Evolutionary conservation across 2,329 filamentous ascomycete genomes (phyloP).

Genomic region (Calonectria honghensis): DNA sequence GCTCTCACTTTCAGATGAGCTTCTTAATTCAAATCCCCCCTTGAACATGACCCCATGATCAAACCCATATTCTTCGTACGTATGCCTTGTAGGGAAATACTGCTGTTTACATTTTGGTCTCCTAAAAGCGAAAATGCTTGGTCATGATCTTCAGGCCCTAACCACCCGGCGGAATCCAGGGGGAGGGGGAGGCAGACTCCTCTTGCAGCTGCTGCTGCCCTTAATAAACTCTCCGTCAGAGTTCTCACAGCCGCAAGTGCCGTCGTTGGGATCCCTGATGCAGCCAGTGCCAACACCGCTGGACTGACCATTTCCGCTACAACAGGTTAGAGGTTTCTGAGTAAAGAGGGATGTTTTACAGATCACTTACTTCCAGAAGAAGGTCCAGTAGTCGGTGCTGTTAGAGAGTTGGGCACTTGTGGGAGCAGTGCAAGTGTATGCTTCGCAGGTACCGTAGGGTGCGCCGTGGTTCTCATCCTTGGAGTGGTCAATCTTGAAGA

Average conservation of each 20-base stretch:
- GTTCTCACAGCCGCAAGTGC: slow-evolving; percentile 52
- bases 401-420: slow-evolving; percentile 36
- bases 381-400: slow-evolving; percentile 51
- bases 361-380: slow-evolving; percentile 52
- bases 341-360: no score
- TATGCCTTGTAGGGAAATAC: background rate
- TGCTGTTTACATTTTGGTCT: background rate
- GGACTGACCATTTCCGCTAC: slow-evolving; percentile 47
- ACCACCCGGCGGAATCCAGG: background rate
- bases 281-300: slow-evolving; percentile 52
- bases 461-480: slow-evolving; percentile 52
- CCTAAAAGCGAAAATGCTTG: background rate
- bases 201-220: slow-evolving; percentile 44
- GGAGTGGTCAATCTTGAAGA: slow-evolving; percentile 53
- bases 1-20: background rate
- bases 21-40: background rate
- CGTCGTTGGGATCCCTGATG: slow-evolving; percentile 50
- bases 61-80: background rate
- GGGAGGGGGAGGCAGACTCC: background rate
- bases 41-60: background rate
- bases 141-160: background rate
- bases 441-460: slow-evolving; percentile 50
- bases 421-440: slow-evolving; percentile 49
- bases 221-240: slow-evolving; percentile 49
- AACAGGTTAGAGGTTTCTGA: slow-evolving; percentile 8